These are phyloP conservation scores for Scedosporium apiospermum DNA, from an alignment of 2,329 filamentous ascomycete species.

Conservation along the genomic window DNA sequence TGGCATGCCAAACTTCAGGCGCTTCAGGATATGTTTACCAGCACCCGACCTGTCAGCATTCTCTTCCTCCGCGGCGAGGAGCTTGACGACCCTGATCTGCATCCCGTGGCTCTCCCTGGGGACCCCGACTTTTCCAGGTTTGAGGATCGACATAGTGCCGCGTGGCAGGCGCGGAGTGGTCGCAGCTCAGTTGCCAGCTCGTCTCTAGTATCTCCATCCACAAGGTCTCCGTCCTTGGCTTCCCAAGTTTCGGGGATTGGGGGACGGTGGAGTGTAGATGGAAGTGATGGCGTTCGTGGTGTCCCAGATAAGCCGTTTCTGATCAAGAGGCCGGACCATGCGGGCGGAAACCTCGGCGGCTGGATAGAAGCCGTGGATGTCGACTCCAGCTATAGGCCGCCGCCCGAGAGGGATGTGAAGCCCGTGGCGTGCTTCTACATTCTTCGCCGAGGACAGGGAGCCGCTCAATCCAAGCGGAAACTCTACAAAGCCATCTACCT, in stretches of 20 bases:
- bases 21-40: conserved; percentile 82
- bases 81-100: conserved; percentile 67
- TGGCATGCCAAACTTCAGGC: conserved; percentile 68
- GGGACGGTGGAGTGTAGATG: conserved; percentile 37
- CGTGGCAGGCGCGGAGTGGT: conserved; percentile 44
- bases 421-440: conserved; percentile 85
- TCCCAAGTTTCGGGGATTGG: conserved; percentile 41
- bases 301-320: conserved; percentile 44
- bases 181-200: conserved; percentile 50
- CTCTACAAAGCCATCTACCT: conserved; percentile 79
- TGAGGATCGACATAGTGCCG: conserved; percentile 31
- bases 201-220: conserved; percentile 55
- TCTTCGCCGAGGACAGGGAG: conserved; percentile 43
- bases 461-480: conserved; percentile 30
- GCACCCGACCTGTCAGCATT: conserved; percentile 68
- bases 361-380: conserved; percentile 91
- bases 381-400: conserved; percentile 76
- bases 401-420: conserved; percentile 60
- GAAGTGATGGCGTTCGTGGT: conserved; percentile 20
- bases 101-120: conserved; percentile 65
- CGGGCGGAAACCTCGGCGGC: conserved; percentile 54
- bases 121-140: conserved; percentile 27
- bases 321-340: conserved; percentile 45
- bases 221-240: conserved; percentile 53
- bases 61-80: conserved; percentile 70